Evolutionary conservation across 2,329 filamentous ascomycete genomes (phyloP).

Genomic region (Spiromastix sp.): DNA sequence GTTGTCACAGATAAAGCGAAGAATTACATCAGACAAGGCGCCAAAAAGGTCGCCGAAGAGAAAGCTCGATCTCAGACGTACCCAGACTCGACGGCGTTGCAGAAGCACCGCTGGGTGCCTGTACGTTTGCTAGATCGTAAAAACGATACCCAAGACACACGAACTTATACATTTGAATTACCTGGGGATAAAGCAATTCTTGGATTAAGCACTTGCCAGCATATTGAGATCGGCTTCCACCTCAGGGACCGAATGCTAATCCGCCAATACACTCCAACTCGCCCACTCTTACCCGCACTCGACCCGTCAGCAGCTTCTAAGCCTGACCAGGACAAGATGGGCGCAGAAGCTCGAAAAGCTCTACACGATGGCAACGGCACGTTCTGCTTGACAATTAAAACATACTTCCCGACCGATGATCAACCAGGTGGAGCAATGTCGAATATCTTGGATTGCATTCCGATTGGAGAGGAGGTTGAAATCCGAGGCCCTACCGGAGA

Average conservation of each 20-base stretch:
- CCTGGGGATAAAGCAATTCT: slow-evolving; percentile 31
- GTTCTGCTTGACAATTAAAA: slow-evolving; percentile 42
- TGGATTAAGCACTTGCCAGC: slow-evolving; percentile 42
- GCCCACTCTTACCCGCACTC: slow-evolving; percentile 23
- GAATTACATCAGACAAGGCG: slow-evolving; percentile 37
- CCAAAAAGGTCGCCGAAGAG: slow-evolving; percentile 30
- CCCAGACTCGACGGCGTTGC: background rate
- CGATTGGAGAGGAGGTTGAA: slow-evolving; percentile 40
- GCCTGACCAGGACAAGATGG: slow-evolving; percentile 1
- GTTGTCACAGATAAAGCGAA: slow-evolving; percentile 40
- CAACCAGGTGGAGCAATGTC: slow-evolving; percentile 46
- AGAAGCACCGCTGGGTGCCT: slow-evolving; percentile 30
- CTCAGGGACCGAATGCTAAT: slow-evolving; percentile 42
- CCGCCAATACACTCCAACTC: slow-evolving; percentile 41
- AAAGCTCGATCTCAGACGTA: slow-evolving; percentile 10
- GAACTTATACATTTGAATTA: slow-evolving; percentile 38
- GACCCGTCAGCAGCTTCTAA: background rate
- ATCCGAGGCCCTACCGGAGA: slow-evolving; percentile 43
- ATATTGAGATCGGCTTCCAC: slow-evolving; percentile 45
- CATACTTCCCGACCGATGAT: slow-evolving; percentile 37
- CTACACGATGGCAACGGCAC: slow-evolving; percentile 31
- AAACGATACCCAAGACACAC: slow-evolving; percentile 34
- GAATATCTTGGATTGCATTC: slow-evolving; percentile 43
- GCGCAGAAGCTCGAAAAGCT: background rate
- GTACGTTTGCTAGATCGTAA: slow-evolving; percentile 31